Base-by-base conservation (phyloP, 441 rosid genomes). In the Erodium trifolium region DNA sequence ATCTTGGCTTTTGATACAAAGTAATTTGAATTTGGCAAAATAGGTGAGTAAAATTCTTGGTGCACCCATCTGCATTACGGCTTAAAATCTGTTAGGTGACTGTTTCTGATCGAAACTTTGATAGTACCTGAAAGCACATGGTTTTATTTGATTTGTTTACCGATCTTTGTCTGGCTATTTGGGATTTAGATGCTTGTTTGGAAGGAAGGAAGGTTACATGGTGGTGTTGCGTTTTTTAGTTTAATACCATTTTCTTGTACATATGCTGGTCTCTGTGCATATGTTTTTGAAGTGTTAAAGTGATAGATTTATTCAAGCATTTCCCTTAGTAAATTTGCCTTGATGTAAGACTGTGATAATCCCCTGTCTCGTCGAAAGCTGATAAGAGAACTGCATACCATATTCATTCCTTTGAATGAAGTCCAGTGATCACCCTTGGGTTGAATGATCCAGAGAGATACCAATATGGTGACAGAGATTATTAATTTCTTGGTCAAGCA, bases 121-220 rank as follows among this genome's bases (percentile, higher is more conserved):
- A 59, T 59, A 59, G 18, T 59, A 59, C 12, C n/a, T 49, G 57
- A 49, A 49, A 11, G 31, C 64, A 9, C 13, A 19, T 59, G 8
- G 13, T 9, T 59, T 18, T 23, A 59, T 3, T 59, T 59, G 3
- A 59, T 59, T 31, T 18, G 12, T 59, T 59, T 19, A 11, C 34
- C 64, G 18, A 59, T 59, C 16, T 49, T 49, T 49, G 57, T 59
- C 31, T 59, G 8, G 34, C 12, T 57, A 29, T 57, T 17, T 16
- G 63, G 9, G 63, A 57, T 57, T 57, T 19, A 57, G 23, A 57
- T 10, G 31, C 34, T 59, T 59, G 34, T 59, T 59, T 59, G 2
- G 45, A 41, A 41, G 64, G 45, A 41, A 41, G 64, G 64, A 59
- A 59, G 13, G 64, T 59, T 18, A 19, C 64, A 59, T 59, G 10